These are phyloP conservation scores for Pseudonitzschia pungens DNA, from an alignment of 108 stramenopile species.

Conservation along the genomic window DNA sequence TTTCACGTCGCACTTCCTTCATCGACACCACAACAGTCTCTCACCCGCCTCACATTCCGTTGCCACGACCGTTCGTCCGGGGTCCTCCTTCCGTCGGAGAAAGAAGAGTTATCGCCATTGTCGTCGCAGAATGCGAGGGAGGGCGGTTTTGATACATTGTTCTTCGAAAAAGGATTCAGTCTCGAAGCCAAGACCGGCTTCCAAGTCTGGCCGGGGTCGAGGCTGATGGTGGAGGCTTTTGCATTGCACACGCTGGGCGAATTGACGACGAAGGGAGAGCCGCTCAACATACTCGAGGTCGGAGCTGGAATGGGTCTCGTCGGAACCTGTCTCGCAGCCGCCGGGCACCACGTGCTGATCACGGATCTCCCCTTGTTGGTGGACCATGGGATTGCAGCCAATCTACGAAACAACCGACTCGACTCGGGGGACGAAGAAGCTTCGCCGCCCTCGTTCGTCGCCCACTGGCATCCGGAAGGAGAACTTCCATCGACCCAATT, in stretches of 20 bases:
- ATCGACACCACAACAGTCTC: neutral
- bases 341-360: neutral
- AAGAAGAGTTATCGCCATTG: neutral
- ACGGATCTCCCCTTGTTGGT: neutral
- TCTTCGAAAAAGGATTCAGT: neutral
- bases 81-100: neutral
- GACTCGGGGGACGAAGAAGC: neutral
- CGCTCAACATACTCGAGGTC: neutral
- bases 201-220: neutral
- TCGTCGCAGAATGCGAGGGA: neutral
- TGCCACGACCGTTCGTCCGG: neutral
- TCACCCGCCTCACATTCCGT: neutral
- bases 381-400: neutral
- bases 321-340: neutral
- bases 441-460: neutral
- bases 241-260: neutral
- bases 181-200: neutral
- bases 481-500: neutral
- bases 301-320: neutral
- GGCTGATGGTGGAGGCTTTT: neutral
- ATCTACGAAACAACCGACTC: neutral
- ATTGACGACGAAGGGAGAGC: neutral
- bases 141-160: neutral
- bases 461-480: neutral
- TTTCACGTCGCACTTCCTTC: conserved; percentile 2